phyloP scores from a whole-genome alignment of 176 grass and related monocot species.

The Luzula sylvatica region DNA sequence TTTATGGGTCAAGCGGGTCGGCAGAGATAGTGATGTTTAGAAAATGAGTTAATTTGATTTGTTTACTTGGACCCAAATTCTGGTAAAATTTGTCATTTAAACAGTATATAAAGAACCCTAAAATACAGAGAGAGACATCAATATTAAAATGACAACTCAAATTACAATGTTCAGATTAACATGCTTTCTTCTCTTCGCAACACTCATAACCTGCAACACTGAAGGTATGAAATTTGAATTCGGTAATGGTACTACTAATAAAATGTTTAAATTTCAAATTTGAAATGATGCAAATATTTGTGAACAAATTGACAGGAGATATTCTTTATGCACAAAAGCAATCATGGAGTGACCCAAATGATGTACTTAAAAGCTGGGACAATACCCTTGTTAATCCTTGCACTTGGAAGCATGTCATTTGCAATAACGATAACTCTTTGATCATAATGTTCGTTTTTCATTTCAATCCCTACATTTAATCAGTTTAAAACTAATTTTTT shows the following conservation, averaged over 20 bases:
- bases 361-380: conserved; percentile 19
- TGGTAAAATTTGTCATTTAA: neutral
- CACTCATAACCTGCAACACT: conserved; percentile 5
- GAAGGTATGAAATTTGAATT: too few species aligned
- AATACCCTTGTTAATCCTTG: conserved; percentile 14
- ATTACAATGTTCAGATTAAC: neutral
- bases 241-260: too few species aligned
- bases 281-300: too few species aligned
- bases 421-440: conserved; percentile 3
- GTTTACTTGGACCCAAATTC: neutral
- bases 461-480: neutral
- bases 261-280: too few species aligned
- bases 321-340: conserved; percentile 19
- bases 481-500: neutral
- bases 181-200: neutral
- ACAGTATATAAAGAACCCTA: conserved; percentile 7
- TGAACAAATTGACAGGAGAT: conserved; percentile 11
- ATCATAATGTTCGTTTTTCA: conserved; percentile 16
- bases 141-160: conserved; percentile 6
- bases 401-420: conserved; percentile 9
- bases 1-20: neutral
- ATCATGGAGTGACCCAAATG: conserved; percentile 11
- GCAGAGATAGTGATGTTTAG: conserved; percentile 6
- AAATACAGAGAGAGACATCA: neutral
- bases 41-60: neutral